Conservation (phyloP, 1,139 yeast genomes). For the Dujonia santamariae region DNA sequence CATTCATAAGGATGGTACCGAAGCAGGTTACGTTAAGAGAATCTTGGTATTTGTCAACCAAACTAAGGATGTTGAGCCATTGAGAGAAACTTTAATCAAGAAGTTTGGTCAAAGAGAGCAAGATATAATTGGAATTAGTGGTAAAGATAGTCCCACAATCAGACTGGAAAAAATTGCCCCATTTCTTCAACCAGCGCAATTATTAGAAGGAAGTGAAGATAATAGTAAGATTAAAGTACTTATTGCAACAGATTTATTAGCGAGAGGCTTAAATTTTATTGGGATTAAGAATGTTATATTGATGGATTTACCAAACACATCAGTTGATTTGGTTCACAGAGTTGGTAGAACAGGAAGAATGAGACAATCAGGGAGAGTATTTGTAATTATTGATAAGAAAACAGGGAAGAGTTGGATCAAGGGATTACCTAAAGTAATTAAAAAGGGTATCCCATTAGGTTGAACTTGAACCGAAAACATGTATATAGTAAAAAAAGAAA, state of each 20-base stretch:
- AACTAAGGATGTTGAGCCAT: conserved; percentile 57
- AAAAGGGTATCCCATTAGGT: conserved; percentile 46
- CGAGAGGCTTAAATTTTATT: conserved; percentile 85
- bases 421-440: conserved; percentile 72
- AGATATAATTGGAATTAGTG: conserved; percentile 58
- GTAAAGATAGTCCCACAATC: conserved; percentile 58
- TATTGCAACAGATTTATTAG: conserved; percentile 86
- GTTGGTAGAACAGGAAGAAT: conserved; percentile 94
- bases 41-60: conserved; percentile 85
- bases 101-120: conserved; percentile 53
- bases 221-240: conserved; percentile 53
- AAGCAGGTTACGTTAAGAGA: conserved; percentile 71
- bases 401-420: conserved; percentile 77
- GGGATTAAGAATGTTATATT: conserved; percentile 79
- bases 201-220: conserved; percentile 21
- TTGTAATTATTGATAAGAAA: conserved; percentile 64
- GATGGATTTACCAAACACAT: conserved; percentile 79
- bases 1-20: conserved; percentile 80
- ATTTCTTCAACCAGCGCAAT: conserved; percentile 59
- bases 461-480: conserved; percentile 12
- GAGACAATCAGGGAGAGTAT: conserved; percentile 85
- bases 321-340: conserved; percentile 86
- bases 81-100: conserved; percentile 51
- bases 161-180: conserved; percentile 55
- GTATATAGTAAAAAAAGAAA: conserved; percentile 9